Evolutionary conservation across 768 basidiomycete genomes (phyloP), one percentile per base, ranked within the genome.

Genomic region (Macrolepiota dolichaula): DNA sequence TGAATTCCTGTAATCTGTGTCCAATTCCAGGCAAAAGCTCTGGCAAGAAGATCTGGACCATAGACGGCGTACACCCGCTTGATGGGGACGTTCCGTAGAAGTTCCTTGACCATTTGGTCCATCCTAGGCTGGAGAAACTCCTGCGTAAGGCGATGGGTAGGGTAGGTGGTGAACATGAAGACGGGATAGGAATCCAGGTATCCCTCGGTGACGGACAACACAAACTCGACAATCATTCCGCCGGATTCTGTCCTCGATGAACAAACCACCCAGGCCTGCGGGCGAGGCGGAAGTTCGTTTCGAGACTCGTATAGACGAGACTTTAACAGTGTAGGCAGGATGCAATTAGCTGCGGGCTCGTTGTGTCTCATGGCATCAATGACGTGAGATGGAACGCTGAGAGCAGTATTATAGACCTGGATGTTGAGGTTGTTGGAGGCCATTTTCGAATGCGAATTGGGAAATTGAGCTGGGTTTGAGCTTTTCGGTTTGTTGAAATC

Each of bases 21-120:
- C 88, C 86, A 91, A 17, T 75, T 64, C 1, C 69, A 55, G 2
- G 78, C 76, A 62, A 92, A 89, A 2, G 66, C 64, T 7, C 62
- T 42, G 2, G 83, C 72, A 17, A 91, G 71, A 5, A 67, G 64
- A 3, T 83, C 76, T 4, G 79, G 74, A 1, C 86, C 83, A 64
- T 89, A 92, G 9, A 90, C 77, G 1, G 90, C 89, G 69, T 86
- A 92, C 0, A 88, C 76, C 11, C 88, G 77, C 32, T 72, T 66
- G 4, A 61, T 55, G 11, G 73, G 71, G 19, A 83, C 74, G 2
- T 65, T 53, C 0, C 55, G 63, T 9, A 69, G 64, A 11, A 91
- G 72, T 10, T 70, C 73, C 0, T 64, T 52, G 2, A 79, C 82
- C 7, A 89, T 73, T 13, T 68, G 61, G 1, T 61, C 47, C 29